These are phyloP conservation scores for Naematelia aurantialba DNA, from an alignment of 768 basidiomycete genomes.

Conservation along the genomic window DNA sequence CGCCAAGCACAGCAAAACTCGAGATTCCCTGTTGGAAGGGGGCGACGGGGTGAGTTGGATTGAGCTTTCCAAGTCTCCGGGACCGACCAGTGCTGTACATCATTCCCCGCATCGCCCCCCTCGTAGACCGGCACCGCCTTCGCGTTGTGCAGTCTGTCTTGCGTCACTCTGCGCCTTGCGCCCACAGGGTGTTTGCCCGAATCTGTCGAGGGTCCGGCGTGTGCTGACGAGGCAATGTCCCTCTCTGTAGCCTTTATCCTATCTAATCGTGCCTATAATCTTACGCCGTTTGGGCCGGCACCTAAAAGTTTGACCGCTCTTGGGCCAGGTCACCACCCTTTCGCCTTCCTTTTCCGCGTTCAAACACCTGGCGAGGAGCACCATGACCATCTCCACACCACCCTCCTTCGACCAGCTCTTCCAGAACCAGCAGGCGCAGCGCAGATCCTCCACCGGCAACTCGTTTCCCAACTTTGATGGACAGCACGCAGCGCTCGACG, in stretches of 20 bases:
- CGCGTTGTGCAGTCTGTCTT: no score
- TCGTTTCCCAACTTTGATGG: background rate
- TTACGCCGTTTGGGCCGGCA: background rate
- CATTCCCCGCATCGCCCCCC: no score
- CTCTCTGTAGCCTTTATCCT: background rate
- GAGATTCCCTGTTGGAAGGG: no score
- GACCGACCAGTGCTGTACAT: no score
- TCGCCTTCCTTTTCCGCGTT: background rate
- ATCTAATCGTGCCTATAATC: background rate
- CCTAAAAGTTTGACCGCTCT: background rate
- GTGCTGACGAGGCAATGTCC: no score
- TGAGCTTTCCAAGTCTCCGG: no score
- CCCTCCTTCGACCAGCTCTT: constrained; percentile 34
- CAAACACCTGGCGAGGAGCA: background rate
- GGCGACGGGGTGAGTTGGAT: no score
- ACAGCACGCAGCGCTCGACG: constrained; percentile 2
- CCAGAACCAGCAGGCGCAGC: constrained; percentile 21
- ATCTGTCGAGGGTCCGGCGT: no score
- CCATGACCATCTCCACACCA: constrained; percentile 11
- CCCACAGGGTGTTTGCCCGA: no score
- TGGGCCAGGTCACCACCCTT: background rate
- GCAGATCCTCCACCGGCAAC: constrained; percentile 16
- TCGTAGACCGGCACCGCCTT: no score
- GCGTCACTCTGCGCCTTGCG: no score
- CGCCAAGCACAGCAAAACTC: no score